phyloP scores from a whole-genome alignment of 306 rosid genomes.

The Fragaria nilgerrensis region DNA sequence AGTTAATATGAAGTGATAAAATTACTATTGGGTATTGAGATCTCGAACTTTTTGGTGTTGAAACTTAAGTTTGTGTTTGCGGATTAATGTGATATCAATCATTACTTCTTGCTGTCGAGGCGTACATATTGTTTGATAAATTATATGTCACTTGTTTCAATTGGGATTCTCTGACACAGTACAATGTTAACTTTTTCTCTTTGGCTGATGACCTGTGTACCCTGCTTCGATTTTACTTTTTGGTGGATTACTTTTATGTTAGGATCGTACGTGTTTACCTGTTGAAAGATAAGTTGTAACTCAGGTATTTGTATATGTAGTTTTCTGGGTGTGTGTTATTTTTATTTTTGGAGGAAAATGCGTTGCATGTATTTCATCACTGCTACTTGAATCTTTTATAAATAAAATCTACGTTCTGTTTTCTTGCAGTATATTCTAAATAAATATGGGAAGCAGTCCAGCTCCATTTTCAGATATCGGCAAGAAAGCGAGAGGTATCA shows the following conservation, averaged over 20 bases:
- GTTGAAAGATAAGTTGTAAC: neutral
- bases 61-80: neutral
- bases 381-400: no score
- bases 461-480: slow-evolving; percentile 90
- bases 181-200: neutral
- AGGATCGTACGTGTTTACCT: neutral
- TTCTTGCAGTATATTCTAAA: slow-evolving; percentile 15
- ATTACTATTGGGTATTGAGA: neutral
- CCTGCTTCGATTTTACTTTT: neutral
- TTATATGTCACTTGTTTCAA: neutral
- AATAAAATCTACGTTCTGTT: neutral
- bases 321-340: neutral
- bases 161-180: neutral
- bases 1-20: neutral
- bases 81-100: neutral
- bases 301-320: neutral
- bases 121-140: neutral
- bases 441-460: slow-evolving; percentile 72
- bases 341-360: neutral
- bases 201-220: neutral
- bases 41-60: neutral
- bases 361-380: neutral
- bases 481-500: slow-evolving; percentile 77
- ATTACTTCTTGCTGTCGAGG: neutral
- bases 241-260: neutral